phyloP scores from a whole-genome alignment of 1,284 basidiomycete species.

The Austroboletus novae-zelandiae region DNA sequence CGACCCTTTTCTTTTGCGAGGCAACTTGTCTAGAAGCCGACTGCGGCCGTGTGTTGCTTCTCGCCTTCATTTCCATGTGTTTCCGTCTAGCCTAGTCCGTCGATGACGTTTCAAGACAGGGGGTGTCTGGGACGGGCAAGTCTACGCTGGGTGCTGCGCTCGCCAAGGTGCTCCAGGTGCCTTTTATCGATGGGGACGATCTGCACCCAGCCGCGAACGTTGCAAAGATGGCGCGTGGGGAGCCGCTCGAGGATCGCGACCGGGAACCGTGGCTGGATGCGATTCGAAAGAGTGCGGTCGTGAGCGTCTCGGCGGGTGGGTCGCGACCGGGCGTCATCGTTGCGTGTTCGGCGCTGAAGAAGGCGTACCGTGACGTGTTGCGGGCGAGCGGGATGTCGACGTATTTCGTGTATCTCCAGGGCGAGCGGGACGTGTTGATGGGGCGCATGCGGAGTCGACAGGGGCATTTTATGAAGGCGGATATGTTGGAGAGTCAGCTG shows the following conservation, averaged over 20 bases:
- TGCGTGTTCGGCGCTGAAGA: constrained; percentile 86
- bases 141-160: constrained; percentile 78
- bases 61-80: no score
- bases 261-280: constrained; percentile 83
- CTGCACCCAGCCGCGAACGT: constrained; percentile 83
- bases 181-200: constrained; percentile 90
- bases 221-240: constrained; percentile 83
- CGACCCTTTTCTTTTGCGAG: no score
- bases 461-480: constrained; percentile 87
- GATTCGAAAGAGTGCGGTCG: constrained; percentile 67
- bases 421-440: constrained; percentile 58
- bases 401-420: constrained; percentile 84
- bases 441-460: constrained; percentile 70
- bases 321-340: constrained; percentile 59
- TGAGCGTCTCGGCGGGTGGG: constrained; percentile 35
- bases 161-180: constrained; percentile 56
- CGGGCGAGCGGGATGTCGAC: constrained; percentile 48
- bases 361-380: constrained; percentile 78
- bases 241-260: constrained; percentile 81
- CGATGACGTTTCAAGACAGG: constrained; percentile 40
- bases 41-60: no score
- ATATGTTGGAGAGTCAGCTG: constrained; percentile 87
- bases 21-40: no score
- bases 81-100: no score
- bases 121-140: constrained; percentile 85